Evolutionary conservation across 1,139 yeast genomes (phyloP).

Genomic region (Yamadazyma aaseri): DNA sequence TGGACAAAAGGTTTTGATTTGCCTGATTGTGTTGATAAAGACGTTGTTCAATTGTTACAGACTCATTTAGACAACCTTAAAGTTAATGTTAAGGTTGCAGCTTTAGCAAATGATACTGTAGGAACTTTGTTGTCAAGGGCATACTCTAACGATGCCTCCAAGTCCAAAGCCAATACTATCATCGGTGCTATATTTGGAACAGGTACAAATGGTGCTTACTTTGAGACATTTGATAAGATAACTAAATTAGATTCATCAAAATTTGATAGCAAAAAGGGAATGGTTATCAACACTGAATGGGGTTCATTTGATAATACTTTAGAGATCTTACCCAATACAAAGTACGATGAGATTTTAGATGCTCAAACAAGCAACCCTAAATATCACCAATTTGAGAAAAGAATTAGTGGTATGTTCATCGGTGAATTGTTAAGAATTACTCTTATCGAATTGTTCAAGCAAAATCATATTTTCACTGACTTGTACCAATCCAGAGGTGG

Average conservation of each 20-base stretch:
- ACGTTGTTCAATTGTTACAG: conserved; percentile 74
- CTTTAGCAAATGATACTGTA: conserved; percentile 91
- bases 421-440: conserved; percentile 84
- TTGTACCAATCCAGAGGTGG: conserved; percentile 50
- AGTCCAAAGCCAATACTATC: conserved; percentile 66
- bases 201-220: conserved; percentile 94
- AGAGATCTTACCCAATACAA: conserved; percentile 67
- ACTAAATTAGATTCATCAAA: conserved; percentile 55
- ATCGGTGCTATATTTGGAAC: conserved; percentile 94
- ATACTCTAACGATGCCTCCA: conserved; percentile 58
- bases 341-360: conserved; percentile 72
- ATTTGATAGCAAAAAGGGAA: conserved; percentile 53
- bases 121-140: conserved; percentile 90
- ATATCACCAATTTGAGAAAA: conserved; percentile 87
- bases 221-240: conserved; percentile 69
- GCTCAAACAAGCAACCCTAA: conserved; percentile 76
- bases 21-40: conserved; percentile 79
- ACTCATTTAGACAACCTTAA: conserved; percentile 56
- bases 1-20: conserved; percentile 96
- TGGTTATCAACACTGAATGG: conserved; percentile 97
- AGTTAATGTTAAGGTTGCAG: conserved; percentile 74
- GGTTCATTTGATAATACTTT: conserved; percentile 90
- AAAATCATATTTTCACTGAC: conserved; percentile 56
- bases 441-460: conserved; percentile 61
- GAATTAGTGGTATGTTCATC: conserved; percentile 90